phyloP scores from a whole-genome alignment of 169 alveolate genomes.

The Plasmodium coatneyi region DNA sequence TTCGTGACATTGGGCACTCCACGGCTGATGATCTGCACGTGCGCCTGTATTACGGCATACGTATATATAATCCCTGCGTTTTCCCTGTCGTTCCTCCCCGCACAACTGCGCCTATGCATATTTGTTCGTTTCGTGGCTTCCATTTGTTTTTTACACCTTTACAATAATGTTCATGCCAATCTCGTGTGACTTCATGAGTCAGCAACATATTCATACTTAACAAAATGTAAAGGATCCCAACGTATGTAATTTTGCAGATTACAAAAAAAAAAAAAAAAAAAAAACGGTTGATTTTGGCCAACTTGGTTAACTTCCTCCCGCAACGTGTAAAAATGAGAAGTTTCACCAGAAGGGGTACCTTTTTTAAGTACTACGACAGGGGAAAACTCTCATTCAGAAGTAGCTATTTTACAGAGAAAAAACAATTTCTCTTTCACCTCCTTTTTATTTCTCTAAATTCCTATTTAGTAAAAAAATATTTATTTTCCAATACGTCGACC shows the following conservation, averaged over 20 bases:
- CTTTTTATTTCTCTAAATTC: slow-evolving; percentile 41
- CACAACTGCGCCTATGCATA: neutral
- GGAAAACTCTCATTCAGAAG: neutral
- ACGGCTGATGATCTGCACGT: neutral
- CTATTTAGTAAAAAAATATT: slow-evolving; percentile 27
- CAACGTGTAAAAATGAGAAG: neutral
- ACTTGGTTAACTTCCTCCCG: neutral
- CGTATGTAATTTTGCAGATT: neutral
- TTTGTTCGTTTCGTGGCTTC: neutral
- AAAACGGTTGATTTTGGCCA: neutral
- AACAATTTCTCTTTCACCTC: slow-evolving; percentile 1
- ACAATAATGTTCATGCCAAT: neutral
- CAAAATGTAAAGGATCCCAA: neutral
- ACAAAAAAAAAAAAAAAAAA: neutral
- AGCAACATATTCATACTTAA: neutral
- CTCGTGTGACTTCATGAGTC: neutral
- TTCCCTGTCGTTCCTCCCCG: neutral
- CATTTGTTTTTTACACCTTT: slow-evolving; percentile 4
- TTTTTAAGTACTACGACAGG: neutral
- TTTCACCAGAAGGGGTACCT: neutral
- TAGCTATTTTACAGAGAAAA: neutral
- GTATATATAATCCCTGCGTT: neutral
- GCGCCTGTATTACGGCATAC: neutral
- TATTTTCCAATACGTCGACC: slow-evolving; percentile 11
- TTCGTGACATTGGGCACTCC: neutral